These are phyloP conservation scores for Xylariaceae sp. DNA, from an alignment of 2,329 filamentous ascomycete genomes.

Conservation along the genomic window DNA sequence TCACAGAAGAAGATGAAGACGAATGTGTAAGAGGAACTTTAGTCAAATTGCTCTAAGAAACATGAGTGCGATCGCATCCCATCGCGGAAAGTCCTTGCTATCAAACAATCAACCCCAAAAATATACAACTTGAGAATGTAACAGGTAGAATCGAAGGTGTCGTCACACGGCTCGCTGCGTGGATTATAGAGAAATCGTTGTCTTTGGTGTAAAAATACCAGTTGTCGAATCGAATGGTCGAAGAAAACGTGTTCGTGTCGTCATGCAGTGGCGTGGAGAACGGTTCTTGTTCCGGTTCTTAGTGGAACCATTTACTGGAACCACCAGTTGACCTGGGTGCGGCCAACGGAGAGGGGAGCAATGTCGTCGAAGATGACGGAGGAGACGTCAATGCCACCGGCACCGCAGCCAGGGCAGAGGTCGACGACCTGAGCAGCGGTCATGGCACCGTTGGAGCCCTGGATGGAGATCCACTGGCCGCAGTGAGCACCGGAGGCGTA, in stretches of 20 bases:
- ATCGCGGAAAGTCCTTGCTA: too few relatives aligned
- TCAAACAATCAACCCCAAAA: too few relatives aligned
- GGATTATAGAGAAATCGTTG: too few relatives aligned
- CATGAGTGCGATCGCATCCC: too few relatives aligned
- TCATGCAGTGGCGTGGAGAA: background rate
- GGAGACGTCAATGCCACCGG: slow-evolving; percentile 14
- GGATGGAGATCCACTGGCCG: slow-evolving; percentile 17
- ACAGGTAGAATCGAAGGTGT: background rate
- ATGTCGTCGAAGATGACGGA: slow-evolving; percentile 20
- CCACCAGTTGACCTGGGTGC: slow-evolving; percentile 16
- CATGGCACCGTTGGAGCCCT: slow-evolving; percentile 9
- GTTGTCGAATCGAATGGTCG: background rate
- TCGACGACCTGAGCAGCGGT: slow-evolving; percentile 17
- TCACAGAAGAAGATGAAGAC: too few relatives aligned
- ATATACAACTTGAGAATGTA: too few relatives aligned
- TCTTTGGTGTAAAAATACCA: background rate
- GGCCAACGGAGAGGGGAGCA: slow-evolving; percentile 8
- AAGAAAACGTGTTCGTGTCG: background rate
- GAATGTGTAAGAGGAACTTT: too few relatives aligned
- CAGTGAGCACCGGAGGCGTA: slow-evolving; percentile 20
- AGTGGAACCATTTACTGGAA: slow-evolving; percentile 16
- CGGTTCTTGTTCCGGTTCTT: background rate
- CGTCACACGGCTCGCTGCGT: background rate
- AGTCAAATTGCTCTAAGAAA: too few relatives aligned
- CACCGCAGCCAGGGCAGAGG: slow-evolving; percentile 16